Evolutionary conservation across 1,284 basidiomycete species (phyloP), one percentile per base, ranked within the genome.

Genomic region (Sanghuangporus weigelae): DNA sequence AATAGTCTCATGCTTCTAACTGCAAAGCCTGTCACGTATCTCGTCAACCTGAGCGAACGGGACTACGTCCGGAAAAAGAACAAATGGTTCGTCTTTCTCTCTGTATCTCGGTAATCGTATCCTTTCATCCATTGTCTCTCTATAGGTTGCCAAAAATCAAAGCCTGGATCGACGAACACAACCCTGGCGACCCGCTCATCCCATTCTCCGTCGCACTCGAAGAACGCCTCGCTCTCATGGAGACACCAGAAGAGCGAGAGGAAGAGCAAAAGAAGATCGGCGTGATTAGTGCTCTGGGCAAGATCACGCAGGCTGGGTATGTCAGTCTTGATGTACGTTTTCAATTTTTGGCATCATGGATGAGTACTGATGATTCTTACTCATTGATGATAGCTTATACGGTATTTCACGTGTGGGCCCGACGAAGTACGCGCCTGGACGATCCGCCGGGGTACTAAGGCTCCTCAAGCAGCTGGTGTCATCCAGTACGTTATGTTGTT

Each of bases 341-440:
- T 14, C 53, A 35, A 64, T 50, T 57, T 50, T 36, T 55, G 44
- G 39, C 38, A 10, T 65, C 51, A 12, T 51, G 6, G 58, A 10
- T 16, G 21, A 44, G 12, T 51, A 7, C 36, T 10, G 31, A 36
- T 36, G 16, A n/a, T 35, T 54, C 6, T 23, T 11, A 35, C 16
- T 11, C 6, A 12, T 14, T 21, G 36, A 51, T 1, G 23, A 3
- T 67, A 91, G 85, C 83, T 97, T 62, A 97, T 97, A 71, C 91
- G 93, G 31, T 97, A 97, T 80, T 99, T 98, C 78, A 99, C 96
- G 19, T 95, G 93, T 72, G 96, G 96, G 16, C 95, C 96, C 12
- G 91, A 92, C 70, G 97, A 99, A 80, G 96, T 98, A 11, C 89
- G 97, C 64, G 96, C 96, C 7, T 99, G 97, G 97, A 98, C 96